Conservation (phyloP, 495 filamentous ascomycete species). For the Aspergillus ellipticus region DNA sequence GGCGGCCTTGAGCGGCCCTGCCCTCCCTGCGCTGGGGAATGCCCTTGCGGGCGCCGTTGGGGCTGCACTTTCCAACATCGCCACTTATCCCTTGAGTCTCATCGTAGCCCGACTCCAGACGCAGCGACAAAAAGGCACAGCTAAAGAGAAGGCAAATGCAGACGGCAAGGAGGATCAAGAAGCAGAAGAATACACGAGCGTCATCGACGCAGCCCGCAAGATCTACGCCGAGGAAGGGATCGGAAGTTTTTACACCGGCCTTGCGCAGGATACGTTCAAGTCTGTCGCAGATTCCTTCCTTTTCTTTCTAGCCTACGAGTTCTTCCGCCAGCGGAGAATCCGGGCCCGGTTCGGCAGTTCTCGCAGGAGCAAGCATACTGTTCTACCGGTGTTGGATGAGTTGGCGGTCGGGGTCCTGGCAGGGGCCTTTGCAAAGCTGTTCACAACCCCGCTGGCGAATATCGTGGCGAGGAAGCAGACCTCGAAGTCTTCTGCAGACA, state of each 20-base stretch:
- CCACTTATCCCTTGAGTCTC: constrained; percentile 81
- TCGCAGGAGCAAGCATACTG: constrained; percentile 38
- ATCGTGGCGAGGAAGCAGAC: constrained; percentile 82
- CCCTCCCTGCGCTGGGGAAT: constrained; percentile 84
- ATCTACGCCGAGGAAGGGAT: constrained; percentile 72
- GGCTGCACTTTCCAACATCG: constrained; percentile 73
- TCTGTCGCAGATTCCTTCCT: constrained; percentile 73
- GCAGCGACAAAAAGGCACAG: constrained; percentile 59
- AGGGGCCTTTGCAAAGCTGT: constrained; percentile 70
- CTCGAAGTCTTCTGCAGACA: constrained; percentile 45
- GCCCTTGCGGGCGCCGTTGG: constrained; percentile 77
- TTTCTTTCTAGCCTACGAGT: constrained; percentile 81
- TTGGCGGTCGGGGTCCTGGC: constrained; percentile 73
- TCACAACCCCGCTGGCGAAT: constrained; percentile 80
- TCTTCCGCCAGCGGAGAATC: constrained; percentile 60
- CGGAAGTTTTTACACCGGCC: constrained; percentile 70
- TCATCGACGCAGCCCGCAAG: constrained; percentile 64
- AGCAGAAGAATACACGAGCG: constrained; percentile 49
- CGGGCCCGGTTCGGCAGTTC: constrained; percentile 29
- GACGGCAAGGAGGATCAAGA: background rate
- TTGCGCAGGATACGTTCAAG: constrained; percentile 68
- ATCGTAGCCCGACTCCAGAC: constrained; percentile 82
- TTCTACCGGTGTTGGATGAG: constrained; percentile 66
- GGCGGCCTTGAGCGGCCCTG: constrained; percentile 41
- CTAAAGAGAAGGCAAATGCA: constrained; percentile 18